A percentile compares a stretch with the other conserved stretches of the same genome.
These are phyloP conservation scores for Endoconidiophora laricicola DNA, from an alignment of 2,329 filamentous ascomycete species.

Conservation along the genomic window DNA sequence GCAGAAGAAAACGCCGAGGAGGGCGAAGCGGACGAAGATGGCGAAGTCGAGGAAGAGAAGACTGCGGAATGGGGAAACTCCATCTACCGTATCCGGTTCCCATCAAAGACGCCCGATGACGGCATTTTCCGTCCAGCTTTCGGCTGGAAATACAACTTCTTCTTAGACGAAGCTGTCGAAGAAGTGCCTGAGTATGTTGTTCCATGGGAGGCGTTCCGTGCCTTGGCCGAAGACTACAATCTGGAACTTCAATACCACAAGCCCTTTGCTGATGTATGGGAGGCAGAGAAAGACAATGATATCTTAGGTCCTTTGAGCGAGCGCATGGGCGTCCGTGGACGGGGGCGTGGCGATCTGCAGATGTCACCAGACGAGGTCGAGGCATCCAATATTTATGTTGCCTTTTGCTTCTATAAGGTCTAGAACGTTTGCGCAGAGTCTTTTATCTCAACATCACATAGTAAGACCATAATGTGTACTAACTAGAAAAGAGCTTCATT, in stretches of 20 bases:
- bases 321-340: constrained; percentile 81
- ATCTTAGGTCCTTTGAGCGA: constrained; percentile 73
- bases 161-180: constrained; percentile 88
- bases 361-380: constrained; percentile 83
- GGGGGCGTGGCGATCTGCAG: constrained; percentile 46
- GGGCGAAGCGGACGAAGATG: constrained; percentile 26
- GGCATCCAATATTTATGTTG: constrained; percentile 78
- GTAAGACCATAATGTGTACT: too few relatives aligned
- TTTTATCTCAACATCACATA: not conserved
- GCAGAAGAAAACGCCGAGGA: constrained; percentile 21
- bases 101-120: constrained; percentile 63
- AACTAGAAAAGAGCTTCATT: too few relatives aligned
- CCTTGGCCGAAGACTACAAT: constrained; percentile 89
- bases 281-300: constrained; percentile 71
- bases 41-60: constrained; percentile 42
- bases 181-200: constrained; percentile 95
- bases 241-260: constrained; percentile 90
- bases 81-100: constrained; percentile 83
- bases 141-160: constrained; percentile 97
- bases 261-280: constrained; percentile 80
- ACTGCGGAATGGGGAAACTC: constrained; percentile 80
- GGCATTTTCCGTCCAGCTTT: constrained; percentile 88
- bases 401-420: constrained; percentile 95
- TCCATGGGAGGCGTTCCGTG: constrained; percentile 94
- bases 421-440: constrained; percentile 22